Evolutionary conservation across 805 yeast species (phyloP).

Genomic region (Myxozyma kluyveri): DNA sequence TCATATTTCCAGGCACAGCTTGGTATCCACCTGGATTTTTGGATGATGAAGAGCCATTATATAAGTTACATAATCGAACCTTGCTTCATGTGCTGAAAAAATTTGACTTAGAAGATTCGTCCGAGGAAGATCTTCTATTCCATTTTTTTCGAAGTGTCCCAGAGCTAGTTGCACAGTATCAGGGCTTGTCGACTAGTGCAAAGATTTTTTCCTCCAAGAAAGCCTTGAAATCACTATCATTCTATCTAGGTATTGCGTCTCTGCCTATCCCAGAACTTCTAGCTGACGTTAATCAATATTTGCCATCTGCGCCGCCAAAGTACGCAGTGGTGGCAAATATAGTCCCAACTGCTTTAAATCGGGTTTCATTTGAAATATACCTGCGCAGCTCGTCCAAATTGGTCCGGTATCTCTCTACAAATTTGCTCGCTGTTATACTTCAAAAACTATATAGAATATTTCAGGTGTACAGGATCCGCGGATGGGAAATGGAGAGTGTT

Average conservation of each 20-base stretch:
- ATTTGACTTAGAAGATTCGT: slow-evolving; percentile 71
- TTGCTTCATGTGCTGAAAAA: slow-evolving; percentile 59
- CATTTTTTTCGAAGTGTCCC: slow-evolving; percentile 53
- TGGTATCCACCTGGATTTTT: slow-evolving; percentile 34
- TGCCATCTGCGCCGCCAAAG: slow-evolving; percentile 37
- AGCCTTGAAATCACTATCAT: slow-evolving; percentile 73
- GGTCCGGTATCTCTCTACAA: slow-evolving; percentile 62
- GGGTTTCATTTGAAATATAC: slow-evolving; percentile 56
- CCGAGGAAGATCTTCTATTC: slow-evolving; percentile 56
- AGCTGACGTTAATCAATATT: background rate
- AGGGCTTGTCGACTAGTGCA: background rate
- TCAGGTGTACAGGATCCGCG: slow-evolving; percentile 40
- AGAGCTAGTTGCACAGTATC: slow-evolving; percentile 63
- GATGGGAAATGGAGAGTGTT: slow-evolving; percentile 43
- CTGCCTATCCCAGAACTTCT: slow-evolving; percentile 49
- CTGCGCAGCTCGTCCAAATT: slow-evolving; percentile 48
- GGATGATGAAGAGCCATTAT: slow-evolving; percentile 39
- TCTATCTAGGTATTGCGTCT: slow-evolving; percentile 59
- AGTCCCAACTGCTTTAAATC: slow-evolving; percentile 63
- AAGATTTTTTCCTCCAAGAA: slow-evolving; percentile 37
- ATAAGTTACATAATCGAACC: slow-evolving; percentile 65
- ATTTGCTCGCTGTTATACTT: slow-evolving; percentile 54
- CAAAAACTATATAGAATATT: slow-evolving; percentile 51
- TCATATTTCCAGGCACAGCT: slow-evolving; percentile 36
- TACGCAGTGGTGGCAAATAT: slow-evolving; percentile 52